Conservation (phyloP, 257 asterid species). For the Forsythia viridissima region DNA sequence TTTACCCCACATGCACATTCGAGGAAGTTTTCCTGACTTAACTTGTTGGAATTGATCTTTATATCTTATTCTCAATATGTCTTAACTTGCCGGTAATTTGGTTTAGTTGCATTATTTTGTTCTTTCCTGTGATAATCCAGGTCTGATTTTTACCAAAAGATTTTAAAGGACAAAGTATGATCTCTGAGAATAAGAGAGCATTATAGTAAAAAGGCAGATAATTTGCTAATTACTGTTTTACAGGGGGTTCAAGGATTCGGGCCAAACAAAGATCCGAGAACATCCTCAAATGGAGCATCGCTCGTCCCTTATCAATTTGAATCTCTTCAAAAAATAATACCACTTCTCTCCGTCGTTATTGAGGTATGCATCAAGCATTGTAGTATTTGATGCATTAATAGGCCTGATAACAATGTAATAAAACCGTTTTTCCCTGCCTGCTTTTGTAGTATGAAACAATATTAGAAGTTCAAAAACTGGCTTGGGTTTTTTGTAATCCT, state of each 20-base stretch:
- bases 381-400: background rate
- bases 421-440: background rate
- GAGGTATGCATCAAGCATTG: conserved; percentile 53
- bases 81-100: background rate
- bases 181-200: background rate
- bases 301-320: conserved; percentile 42
- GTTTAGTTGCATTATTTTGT: background rate
- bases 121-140: background rate
- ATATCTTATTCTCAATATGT: background rate
- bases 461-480: too few species aligned
- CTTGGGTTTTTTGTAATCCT: background rate
- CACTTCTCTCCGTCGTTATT: conserved; percentile 54
- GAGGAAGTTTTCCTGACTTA: background rate
- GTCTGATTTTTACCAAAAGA: background rate
- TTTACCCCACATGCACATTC: background rate
- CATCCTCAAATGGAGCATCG: conserved; percentile 36
- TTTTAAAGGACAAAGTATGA: background rate
- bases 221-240: conserved; percentile 22
- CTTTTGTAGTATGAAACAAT: background rate
- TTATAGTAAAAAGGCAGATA: conserved; percentile 1
- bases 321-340: conserved; percentile 58
- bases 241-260: conserved; percentile 46
- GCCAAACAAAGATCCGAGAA: conserved; percentile 26
- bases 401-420: background rate
- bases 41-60: background rate